These are phyloP conservation scores for Russula vinacea DNA, from an alignment of 768 basidiomycete species.

Conservation along the genomic window DNA sequence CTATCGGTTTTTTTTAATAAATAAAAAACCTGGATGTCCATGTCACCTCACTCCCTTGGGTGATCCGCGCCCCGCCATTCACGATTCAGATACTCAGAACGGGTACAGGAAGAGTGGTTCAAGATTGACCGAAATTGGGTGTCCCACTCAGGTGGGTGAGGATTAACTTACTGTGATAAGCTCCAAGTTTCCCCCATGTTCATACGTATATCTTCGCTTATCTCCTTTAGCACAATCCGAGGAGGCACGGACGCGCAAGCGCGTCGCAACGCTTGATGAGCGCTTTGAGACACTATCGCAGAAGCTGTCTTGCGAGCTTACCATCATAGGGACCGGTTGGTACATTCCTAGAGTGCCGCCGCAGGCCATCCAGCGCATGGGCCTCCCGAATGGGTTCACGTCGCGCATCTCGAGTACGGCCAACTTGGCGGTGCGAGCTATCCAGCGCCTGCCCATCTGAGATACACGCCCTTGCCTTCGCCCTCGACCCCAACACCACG, in stretches of 20 bases:
- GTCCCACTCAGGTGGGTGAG: slow-evolving; percentile 22
- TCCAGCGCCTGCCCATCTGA: slow-evolving; percentile 4
- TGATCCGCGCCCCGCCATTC: too few species aligned
- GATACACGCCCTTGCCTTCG: too few species aligned
- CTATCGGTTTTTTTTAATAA: too few species aligned
- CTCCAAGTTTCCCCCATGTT: too few species aligned
- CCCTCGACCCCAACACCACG: too few species aligned
- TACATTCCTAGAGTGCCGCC: background rate
- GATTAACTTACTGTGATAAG: too few species aligned
- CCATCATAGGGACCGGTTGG: background rate
- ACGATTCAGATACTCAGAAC: slow-evolving; percentile 28
- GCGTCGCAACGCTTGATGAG: slow-evolving; percentile 12
- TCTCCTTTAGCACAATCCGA: slow-evolving; percentile 16
- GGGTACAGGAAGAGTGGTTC: slow-evolving; percentile 29
- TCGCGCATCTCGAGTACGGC: slow-evolving; percentile 17
- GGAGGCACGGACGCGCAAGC: slow-evolving; percentile 8
- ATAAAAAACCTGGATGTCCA: too few species aligned
- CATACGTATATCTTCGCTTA: background rate
- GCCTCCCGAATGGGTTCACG: slow-evolving; percentile 1
- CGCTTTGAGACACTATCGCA: slow-evolving; percentile 19
- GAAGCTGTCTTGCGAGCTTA: slow-evolving; percentile 7
- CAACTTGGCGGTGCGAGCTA: slow-evolving; percentile 9
- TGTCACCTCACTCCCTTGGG: too few species aligned
- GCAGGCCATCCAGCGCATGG: slow-evolving; percentile 14
- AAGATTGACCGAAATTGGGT: slow-evolving; percentile 26